Percentiles rank a stretch among this genome's conserved stretches.
Conservation (phyloP, 805 yeast genomes). For the Metschnikowia orientalis region DNA sequence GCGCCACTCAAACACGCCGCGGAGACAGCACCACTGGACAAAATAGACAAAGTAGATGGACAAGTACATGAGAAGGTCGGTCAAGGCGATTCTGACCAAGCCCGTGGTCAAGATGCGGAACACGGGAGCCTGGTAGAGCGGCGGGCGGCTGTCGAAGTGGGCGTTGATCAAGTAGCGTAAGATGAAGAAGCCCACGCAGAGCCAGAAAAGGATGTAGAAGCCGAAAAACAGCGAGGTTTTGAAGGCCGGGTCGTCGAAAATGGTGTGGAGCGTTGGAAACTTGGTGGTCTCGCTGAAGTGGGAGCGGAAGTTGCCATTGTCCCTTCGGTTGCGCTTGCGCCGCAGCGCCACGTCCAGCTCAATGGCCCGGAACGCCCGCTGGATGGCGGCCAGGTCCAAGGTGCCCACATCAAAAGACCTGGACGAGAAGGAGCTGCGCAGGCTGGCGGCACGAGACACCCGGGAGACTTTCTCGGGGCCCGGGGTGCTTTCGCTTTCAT, state of each 20-base stretch:
- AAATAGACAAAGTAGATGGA: slow-evolving; percentile 56
- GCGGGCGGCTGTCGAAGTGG: slow-evolving; percentile 41
- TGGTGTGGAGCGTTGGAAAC: slow-evolving; percentile 30
- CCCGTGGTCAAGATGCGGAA: slow-evolving; percentile 56
- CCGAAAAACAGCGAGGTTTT: slow-evolving; percentile 62
- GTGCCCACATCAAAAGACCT: background rate
- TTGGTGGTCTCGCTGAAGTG: slow-evolving; percentile 13
- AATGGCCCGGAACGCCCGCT: slow-evolving; percentile 10
- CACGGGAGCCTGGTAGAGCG: slow-evolving; percentile 49
- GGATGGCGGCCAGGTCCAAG: slow-evolving; percentile 9
- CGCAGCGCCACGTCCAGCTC: slow-evolving; percentile 7
- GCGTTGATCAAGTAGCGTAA: slow-evolving; percentile 53
- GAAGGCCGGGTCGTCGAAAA: slow-evolving; percentile 49
- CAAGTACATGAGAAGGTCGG: slow-evolving; percentile 74
- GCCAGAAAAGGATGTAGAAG: slow-evolving; percentile 76
- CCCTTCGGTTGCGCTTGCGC: slow-evolving; percentile 10
- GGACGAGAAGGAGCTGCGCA: background rate
- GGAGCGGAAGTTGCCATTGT: slow-evolving; percentile 32
- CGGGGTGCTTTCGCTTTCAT: slow-evolving; percentile 1
- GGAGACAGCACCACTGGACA: slow-evolving; percentile 53
- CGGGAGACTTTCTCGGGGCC: background rate
- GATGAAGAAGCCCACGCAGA: slow-evolving; percentile 53
- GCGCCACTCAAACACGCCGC: slow-evolving; percentile 53
- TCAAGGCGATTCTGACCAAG: slow-evolving; percentile 60
- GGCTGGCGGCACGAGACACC: background rate